These are phyloP conservation scores for Calonectria henricotiae DNA, from an alignment of 2,329 filamentous ascomycete species.

Conservation along the genomic window DNA sequence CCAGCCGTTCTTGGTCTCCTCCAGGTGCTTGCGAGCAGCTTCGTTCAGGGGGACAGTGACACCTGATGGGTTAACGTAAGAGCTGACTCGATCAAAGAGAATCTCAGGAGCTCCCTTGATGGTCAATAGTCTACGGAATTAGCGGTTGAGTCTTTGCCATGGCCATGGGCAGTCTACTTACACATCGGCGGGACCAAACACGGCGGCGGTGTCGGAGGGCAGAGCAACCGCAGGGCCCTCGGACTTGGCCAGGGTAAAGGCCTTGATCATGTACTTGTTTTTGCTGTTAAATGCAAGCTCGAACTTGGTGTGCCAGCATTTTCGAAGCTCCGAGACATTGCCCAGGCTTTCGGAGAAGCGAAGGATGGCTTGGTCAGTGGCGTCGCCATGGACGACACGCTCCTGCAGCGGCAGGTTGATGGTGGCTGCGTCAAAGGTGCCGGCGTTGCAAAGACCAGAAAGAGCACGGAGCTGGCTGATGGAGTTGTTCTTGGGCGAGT, in stretches of 20 bases:
- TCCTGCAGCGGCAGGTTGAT: slow-evolving; percentile 72
- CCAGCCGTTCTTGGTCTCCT: slow-evolving; percentile 77
- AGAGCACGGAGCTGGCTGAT: slow-evolving; percentile 74
- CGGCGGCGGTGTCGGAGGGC: slow-evolving; percentile 28
- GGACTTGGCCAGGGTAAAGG: slow-evolving; percentile 65
- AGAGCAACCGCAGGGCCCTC: slow-evolving; percentile 58
- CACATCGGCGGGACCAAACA: slow-evolving; percentile 35
- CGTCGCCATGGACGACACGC: slow-evolving; percentile 80
- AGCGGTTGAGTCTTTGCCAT: slow-evolving; percentile 2
- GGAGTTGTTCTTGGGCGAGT: slow-evolving; percentile 58
- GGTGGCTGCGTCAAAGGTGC: slow-evolving; percentile 80
- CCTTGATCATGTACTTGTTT: slow-evolving; percentile 86
- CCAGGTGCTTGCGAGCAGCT: slow-evolving; percentile 65
- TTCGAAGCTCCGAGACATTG: slow-evolving; percentile 71
- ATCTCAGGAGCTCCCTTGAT: slow-evolving; percentile 87
- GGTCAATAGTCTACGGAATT: slow-evolving; percentile 69
- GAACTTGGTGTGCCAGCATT: slow-evolving; percentile 77
- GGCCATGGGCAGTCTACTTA: slow-evolving; percentile 6
- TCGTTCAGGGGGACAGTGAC: slow-evolving; percentile 66
- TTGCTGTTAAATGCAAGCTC: slow-evolving; percentile 85
- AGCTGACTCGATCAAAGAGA: slow-evolving; percentile 75
- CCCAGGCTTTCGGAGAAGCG: slow-evolving; percentile 78
- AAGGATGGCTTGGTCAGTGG: slow-evolving; percentile 83
- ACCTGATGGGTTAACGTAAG: slow-evolving; percentile 72
- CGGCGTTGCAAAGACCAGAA: slow-evolving; percentile 81